A percentile compares a stretch with the other conserved stretches of the same genome.
These are phyloP conservation scores for Gossypium trilobum DNA, from an alignment of 441 rosid species.

Conservation along the genomic window DNA sequence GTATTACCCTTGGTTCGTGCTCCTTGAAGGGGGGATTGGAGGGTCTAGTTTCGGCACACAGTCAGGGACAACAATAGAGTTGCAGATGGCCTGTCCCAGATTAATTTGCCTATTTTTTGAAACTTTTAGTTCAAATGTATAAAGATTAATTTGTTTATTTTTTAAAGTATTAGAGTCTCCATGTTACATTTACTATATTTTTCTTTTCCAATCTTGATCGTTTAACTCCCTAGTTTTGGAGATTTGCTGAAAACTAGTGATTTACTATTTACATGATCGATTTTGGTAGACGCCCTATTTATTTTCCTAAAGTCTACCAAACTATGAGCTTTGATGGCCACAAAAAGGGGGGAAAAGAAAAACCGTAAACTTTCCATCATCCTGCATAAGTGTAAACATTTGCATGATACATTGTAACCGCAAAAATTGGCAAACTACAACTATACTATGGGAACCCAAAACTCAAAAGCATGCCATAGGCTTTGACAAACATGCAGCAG, in stretches of 20 bases:
- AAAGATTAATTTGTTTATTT: not conserved
- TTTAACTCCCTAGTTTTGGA: not conserved
- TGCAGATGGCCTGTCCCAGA: not conserved
- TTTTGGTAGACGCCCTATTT: not conserved
- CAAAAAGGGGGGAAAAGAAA: not conserved
- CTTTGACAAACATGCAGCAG: not conserved
- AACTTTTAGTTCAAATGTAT: not conserved
- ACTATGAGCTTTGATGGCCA: not conserved
- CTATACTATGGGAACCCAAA: not conserved
- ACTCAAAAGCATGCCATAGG: not conserved
- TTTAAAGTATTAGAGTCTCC: too few relatives aligned
- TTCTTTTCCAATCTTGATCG: not conserved
- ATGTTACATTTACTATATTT: too few relatives aligned
- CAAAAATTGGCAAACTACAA: not conserved
- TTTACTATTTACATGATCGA: too few relatives aligned
- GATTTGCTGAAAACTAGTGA: not conserved
- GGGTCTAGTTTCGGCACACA: not conserved
- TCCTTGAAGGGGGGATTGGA: not conserved
- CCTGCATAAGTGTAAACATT: not conserved
- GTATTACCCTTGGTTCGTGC: not conserved
- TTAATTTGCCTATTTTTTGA: not conserved
- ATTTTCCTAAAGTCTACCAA: not conserved
- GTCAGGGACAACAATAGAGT: not conserved
- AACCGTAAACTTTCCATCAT: not conserved
- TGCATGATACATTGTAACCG: not conserved